phyloP scores from a whole-genome alignment of 768 basidiomycete genomes.

The Suillus placidus region DNA sequence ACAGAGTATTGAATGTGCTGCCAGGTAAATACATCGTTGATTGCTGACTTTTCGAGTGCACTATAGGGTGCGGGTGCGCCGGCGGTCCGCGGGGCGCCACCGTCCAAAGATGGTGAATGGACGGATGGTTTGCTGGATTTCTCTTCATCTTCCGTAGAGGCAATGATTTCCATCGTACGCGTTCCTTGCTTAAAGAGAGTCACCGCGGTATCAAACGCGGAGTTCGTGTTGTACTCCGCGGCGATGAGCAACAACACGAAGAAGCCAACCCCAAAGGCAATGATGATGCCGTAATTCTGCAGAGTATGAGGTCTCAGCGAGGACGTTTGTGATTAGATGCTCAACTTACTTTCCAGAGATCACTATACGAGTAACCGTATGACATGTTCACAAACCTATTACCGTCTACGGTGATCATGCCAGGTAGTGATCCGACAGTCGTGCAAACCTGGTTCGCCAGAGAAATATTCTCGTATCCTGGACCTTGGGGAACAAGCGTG shows the following conservation, averaged over 20 bases:
- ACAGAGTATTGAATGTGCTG: slow-evolving; percentile 69
- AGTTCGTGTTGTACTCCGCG: slow-evolving; percentile 36
- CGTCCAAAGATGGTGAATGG: background rate
- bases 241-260: slow-evolving; percentile 38
- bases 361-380: slow-evolving; percentile 28
- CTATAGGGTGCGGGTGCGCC: slow-evolving; percentile 22
- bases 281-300: slow-evolving; percentile 47
- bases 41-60: slow-evolving; percentile 33
- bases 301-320: slow-evolving; percentile 19
- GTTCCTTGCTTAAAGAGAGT: slow-evolving; percentile 24
- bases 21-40: slow-evolving; percentile 78
- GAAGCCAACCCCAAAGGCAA: slow-evolving; percentile 46
- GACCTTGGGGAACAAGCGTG: slow-evolving; percentile 35
- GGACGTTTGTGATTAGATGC: slow-evolving; percentile 9
- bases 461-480: slow-evolving; percentile 36
- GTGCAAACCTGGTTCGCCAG: slow-evolving; percentile 47
- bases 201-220: slow-evolving; percentile 35
- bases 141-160: slow-evolving; percentile 24
- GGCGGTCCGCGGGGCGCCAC: background rate
- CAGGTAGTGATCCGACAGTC: slow-evolving; percentile 43
- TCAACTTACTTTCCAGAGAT: slow-evolving; percentile 43
- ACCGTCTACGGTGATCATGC: slow-evolving; percentile 44
- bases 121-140: background rate
- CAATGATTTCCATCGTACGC: background rate
- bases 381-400: slow-evolving; percentile 40